Evolutionary conservation across 495 filamentous ascomycete species (phyloP), one percentile per base, ranked within the genome.

Genomic region (Ramalina peruviana): DNA sequence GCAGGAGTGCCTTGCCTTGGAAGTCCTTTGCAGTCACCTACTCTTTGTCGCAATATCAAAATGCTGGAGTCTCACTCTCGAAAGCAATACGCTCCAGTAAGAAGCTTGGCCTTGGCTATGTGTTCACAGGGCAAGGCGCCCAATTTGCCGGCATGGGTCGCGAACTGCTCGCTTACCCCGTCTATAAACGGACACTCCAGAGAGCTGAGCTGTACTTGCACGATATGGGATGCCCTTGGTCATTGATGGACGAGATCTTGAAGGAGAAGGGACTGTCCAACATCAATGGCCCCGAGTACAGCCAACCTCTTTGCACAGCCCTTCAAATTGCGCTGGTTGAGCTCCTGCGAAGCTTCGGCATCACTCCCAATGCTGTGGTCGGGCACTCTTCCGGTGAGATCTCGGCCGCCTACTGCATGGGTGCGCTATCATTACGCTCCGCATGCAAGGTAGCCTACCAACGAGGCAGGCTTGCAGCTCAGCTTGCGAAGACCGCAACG

Each of bases 361-460:
- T 70, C 12, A 25, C 47, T 1, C 50, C 53, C 6, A 40, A 36
- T 3, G 40, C 42, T 15, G 57, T 58, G 4, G 52, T 58, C 10
- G 75, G 75, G 12, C 75, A 78, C 55, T 78, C 74, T 0, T 71
- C 67, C 4, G 74, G 75, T 16, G 75, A 80, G 57, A 77, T 79
- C 23, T 72, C 70, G 7, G 74, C 74, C 9, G 75, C 75, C 0
- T 76, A 75, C 51, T 67, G 70, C 15, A 68, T 72, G 15, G 76
- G 71, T 9, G 61, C 60, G 11, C 47, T 79, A 1, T 43, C 45
- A 6, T 40, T 49, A 9, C 43, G 45, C 40, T 48, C 47, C 17
- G 58, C 61, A 2, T 45, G 60, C 40, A 45, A 17, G 20, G 45
- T 59, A 5, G 60, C 65, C 4, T 67, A 63, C 15, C 59, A 54